Conservation (phyloP, 2,329 filamentous ascomycete species). For the Beauveria brongniartii region DNA sequence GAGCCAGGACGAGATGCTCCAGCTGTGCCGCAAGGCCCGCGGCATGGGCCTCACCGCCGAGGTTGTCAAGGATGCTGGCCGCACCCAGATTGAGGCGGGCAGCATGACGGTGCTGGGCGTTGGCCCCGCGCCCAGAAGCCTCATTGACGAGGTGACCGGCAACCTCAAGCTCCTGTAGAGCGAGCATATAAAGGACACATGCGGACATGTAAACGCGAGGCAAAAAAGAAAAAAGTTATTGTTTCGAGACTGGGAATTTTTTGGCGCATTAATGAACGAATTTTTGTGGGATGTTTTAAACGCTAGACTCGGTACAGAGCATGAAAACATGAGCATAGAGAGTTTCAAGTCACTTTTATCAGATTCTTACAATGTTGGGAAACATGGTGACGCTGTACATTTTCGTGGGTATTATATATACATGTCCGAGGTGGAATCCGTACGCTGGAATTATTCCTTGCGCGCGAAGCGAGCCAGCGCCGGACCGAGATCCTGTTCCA, state of each 20-base stretch:
- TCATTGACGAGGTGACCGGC: constrained; percentile 81
- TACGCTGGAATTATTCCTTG: constrained; percentile 42
- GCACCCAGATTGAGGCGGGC: constrained; percentile 91
- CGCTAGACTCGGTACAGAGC: neutral
- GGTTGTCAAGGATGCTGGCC: constrained; percentile 88
- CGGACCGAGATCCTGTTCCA: constrained; percentile 70
- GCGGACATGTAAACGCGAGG: neutral
- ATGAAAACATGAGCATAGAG: neutral
- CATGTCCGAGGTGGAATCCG: neutral
- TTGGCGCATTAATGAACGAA: neutral
- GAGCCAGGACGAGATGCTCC: constrained; percentile 72
- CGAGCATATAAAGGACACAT: neutral
- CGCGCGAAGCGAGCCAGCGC: constrained; percentile 78
- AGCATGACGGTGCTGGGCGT: constrained; percentile 88
- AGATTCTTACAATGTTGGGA: neutral
- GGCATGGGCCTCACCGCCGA: constrained; percentile 80
- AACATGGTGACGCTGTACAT: constrained; percentile 5
- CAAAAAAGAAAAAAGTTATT: neutral
- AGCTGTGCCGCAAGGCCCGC: constrained; percentile 67
- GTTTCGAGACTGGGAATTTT: neutral
- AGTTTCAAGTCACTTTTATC: neutral
- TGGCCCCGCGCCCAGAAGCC: constrained; percentile 71
- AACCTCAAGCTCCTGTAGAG: constrained; percentile 72
- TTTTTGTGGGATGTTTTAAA: neutral
- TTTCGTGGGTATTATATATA: constrained; percentile 16